Percentiles rank a stretch among this genome's conserved stretches.
Conservation (phyloP, 306 rosid genomes). For the Malus sylvestris region DNA sequence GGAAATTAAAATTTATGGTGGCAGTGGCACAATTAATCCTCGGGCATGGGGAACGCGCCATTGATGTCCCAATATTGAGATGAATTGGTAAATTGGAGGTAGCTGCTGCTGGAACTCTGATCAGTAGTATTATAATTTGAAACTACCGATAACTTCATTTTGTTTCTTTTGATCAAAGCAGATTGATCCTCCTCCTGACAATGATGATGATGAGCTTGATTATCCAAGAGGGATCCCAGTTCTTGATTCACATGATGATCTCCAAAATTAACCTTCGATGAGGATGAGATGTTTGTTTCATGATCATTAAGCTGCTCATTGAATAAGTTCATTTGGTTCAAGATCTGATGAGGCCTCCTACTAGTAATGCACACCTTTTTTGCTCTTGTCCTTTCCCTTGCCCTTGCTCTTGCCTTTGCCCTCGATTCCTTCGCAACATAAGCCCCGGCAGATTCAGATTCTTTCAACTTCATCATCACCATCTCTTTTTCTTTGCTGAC, state of each 20-base stretch:
- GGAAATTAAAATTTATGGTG: conserved; percentile 18
- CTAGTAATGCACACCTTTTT: conserved; percentile 25
- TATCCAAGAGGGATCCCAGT: not conserved
- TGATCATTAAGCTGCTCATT: not conserved
- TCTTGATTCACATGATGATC: not conserved
- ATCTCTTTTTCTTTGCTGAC: not conserved
- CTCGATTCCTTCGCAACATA: conserved; percentile 51
- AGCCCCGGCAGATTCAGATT: conserved; percentile 9
- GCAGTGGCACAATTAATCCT: conserved; percentile 17
- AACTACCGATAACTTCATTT: not conserved
- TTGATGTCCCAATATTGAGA: conserved; percentile 63
- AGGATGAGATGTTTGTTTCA: not conserved
- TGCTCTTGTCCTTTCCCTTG: conserved; percentile 70
- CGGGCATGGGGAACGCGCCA: conserved; percentile 18
- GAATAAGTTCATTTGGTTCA: conserved; percentile 27
- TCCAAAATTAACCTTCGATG: not conserved
- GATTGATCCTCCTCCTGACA: not conserved
- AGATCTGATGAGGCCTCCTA: conserved; percentile 22
- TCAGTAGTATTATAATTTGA: conserved; percentile 3
- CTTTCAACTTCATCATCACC: conserved; percentile 5
- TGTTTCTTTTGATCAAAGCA: not conserved
- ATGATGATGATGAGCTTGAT: not conserved
- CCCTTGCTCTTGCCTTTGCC: conserved; percentile 81
- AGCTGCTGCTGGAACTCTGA: conserved; percentile 18
- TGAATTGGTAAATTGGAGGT: conserved; percentile 41